A percentile compares a stretch with the other conserved stretches of the same genome.
Conservation (phyloP, 768 basidiomycete genomes). For the Suillus cothurnatus region DNA sequence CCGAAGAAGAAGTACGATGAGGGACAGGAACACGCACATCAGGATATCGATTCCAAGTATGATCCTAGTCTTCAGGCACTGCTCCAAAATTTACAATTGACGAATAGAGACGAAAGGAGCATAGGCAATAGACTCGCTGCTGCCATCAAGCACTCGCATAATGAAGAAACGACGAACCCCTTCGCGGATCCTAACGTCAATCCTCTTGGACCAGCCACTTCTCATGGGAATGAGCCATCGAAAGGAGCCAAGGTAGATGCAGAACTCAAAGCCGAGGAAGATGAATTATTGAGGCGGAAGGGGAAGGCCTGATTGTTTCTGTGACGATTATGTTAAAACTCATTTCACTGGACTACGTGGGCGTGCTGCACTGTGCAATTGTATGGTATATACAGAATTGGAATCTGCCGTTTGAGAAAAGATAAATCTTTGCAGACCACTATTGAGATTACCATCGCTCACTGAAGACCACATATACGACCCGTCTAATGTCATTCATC, state of each 20-base stretch:
- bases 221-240: constrained; percentile 60
- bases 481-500: constrained; percentile 9
- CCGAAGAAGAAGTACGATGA: constrained; percentile 32
- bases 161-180: constrained; percentile 34
- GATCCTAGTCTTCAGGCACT: constrained; percentile 8
- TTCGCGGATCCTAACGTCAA: constrained; percentile 38
- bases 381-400: neutral
- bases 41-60: constrained; percentile 45
- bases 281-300: constrained; percentile 48
- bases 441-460: neutral
- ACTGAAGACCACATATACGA: neutral
- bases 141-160: constrained; percentile 33
- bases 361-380: neutral
- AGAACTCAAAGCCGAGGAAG: constrained; percentile 54
- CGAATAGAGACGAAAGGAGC: constrained; percentile 13
- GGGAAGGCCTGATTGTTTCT: constrained; percentile 30
- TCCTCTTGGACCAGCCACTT: constrained; percentile 50
- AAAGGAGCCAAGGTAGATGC: constrained; percentile 61
- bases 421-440: neutral
- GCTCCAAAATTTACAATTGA: neutral
- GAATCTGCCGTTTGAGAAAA: neutral
- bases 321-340: neutral
- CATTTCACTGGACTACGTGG: too few species aligned
- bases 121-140: constrained; percentile 41
- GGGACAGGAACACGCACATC: constrained; percentile 38